Base-by-base conservation (phyloP, 352 stramenopile species). In the Pythium coloratum region DNA sequence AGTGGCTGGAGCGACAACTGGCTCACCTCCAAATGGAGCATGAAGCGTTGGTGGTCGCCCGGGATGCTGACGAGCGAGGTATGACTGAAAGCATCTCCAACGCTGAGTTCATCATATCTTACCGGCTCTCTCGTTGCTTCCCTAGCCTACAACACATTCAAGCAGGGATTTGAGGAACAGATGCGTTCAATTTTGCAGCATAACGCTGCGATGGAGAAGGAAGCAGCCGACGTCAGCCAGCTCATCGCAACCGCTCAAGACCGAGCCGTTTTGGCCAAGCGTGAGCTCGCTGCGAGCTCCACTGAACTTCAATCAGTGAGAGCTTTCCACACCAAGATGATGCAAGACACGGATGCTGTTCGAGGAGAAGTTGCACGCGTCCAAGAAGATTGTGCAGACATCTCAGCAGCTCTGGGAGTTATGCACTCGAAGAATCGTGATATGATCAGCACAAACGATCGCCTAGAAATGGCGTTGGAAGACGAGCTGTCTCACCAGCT, bases 1-100 rank as follows among this genome's bases (percentile, higher is more conserved):
- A 38, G 59, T 82, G 76, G 76, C 55, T 82, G 18, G 63, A 82
- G n/a, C 70, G 76, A 24, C 76, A 80, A 34, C 73, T 62, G n/a
- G 40, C 64, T 3, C 71, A 77, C 63, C 61, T 82, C 7, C 34
- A 3, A 30, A 59, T 47, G 33, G 54, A 59, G 10, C 38, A 38
- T 13, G 34, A 50, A 26, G 38, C 13, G 14, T 24, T 49, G 40
- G 40, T 49, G 14, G 7, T 24, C 16, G 40, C 40, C 20, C 13
- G 40, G 16, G 8, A 49, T 49, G 40, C 40, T 9, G 16, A 49
- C 16, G 40, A 49, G 16, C 40, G 5, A 6, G 40, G 40, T 49
- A 24, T 49, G 40, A 7, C 24, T 49, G 36, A 14, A 44, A 5
- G 7, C 2, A 12, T 44, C 36, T 44, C 36, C 12, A 12, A 44